A percentile compares a stretch with the other conserved stretches of the same genome.
Evolutionary conservation across 192 early-diverging fungal genomes (phyloP).

Genomic region (Phlyctochytrium bullatum): DNA sequence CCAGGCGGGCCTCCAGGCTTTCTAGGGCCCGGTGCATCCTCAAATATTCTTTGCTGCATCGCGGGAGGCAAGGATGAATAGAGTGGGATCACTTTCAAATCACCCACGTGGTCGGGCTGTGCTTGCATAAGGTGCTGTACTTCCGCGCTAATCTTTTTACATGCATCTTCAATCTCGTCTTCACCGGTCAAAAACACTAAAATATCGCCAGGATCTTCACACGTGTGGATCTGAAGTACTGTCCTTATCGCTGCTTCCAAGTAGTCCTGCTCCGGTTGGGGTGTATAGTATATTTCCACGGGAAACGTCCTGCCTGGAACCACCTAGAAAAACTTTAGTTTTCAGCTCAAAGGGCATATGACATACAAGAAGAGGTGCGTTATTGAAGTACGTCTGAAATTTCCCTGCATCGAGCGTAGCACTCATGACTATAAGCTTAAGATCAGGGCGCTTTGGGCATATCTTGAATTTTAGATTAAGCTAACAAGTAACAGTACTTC

Average conservation of each 20-base stretch:
- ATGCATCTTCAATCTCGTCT: slow-evolving; percentile 98
- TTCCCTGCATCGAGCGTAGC: slow-evolving; percentile 98
- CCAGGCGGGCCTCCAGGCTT: slow-evolving; percentile 78
- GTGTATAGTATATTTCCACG: slow-evolving; percentile 96
- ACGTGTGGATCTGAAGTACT: slow-evolving; percentile 89
- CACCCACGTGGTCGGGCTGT: slow-evolving; percentile 68
- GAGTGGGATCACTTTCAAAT: slow-evolving; percentile 80
- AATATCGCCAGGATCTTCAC: slow-evolving; percentile 94
- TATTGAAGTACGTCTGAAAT: slow-evolving; percentile 98
- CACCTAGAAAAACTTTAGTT: slow-evolving; percentile 22
- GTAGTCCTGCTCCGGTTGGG: slow-evolving; percentile 97
- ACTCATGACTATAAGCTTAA: slow-evolving; percentile 95
- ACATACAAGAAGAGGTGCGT: slow-evolving; percentile 84
- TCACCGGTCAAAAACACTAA: slow-evolving; percentile 97
- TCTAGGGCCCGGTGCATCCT: slow-evolving; percentile 78
- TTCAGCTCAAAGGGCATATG: background rate
- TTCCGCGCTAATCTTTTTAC: slow-evolving; percentile 75
- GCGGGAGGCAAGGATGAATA: slow-evolving; percentile 91
- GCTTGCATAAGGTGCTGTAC: slow-evolving; percentile 51
- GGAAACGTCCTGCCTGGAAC: slow-evolving; percentile 98
- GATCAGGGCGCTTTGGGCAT: slow-evolving; percentile 68
- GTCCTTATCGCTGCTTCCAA: slow-evolving; percentile 95
- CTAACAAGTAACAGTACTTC: slow-evolving; percentile 51
- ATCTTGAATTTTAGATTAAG: slow-evolving; percentile 40
- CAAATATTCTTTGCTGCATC: slow-evolving; percentile 92